phyloP scores from a whole-genome alignment of 768 basidiomycete genomes.

The Lactarius quietus region DNA sequence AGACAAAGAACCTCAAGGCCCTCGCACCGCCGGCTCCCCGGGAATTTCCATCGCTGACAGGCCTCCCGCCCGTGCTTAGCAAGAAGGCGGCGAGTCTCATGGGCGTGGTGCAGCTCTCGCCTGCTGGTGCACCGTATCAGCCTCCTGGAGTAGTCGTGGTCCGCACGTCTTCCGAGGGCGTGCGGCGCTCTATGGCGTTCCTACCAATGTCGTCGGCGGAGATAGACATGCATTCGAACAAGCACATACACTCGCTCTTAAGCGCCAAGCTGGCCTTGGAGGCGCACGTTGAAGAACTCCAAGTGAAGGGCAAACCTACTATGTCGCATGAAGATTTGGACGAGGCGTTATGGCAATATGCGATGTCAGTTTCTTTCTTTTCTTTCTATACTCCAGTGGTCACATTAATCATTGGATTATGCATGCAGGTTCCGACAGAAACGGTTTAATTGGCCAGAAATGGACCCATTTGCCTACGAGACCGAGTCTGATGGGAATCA shows the following conservation, averaged over 20 bases:
- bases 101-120: constrained; percentile 29
- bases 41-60: constrained; percentile 14
- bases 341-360: constrained; percentile 53
- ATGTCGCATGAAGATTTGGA: constrained; percentile 35
- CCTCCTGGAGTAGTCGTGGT: constrained; percentile 58
- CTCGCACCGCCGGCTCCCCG: constrained; percentile 31
- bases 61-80: constrained; percentile 28
- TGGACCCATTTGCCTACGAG: constrained; percentile 9
- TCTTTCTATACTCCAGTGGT: constrained; percentile 5
- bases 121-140: constrained; percentile 37
- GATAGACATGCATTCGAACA: constrained; percentile 74
- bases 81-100: constrained; percentile 40
- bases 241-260: constrained; percentile 60
- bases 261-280: constrained; percentile 56
- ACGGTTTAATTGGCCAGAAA: constrained; percentile 63
- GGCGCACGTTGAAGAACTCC: constrained; percentile 43
- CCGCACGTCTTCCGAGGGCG: neutral
- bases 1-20: constrained; percentile 27
- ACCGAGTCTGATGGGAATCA: neutral
- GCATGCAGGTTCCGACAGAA: constrained; percentile 56
- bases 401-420: constrained; percentile 1
- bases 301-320: constrained; percentile 27
- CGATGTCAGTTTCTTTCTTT: constrained; percentile 42
- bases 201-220: constrained; percentile 54
- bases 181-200: constrained; percentile 49